These are phyloP conservation scores for Rutstroemia sp. DNA, from an alignment of 2,329 filamentous ascomycete species.

Conservation along the genomic window DNA sequence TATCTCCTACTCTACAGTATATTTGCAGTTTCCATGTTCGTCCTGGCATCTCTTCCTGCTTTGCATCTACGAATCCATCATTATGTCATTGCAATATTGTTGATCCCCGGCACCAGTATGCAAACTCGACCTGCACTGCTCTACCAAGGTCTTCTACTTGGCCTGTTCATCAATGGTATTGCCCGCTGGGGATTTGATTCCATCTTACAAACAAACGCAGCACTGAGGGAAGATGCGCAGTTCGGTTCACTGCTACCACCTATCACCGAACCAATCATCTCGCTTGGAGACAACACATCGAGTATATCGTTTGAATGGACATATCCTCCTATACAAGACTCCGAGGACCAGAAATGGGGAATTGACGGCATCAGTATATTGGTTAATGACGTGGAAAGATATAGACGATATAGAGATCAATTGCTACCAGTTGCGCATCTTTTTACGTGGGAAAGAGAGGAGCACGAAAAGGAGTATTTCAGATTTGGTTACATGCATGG, in stretches of 20 bases:
- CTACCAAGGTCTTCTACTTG: slow-evolving; percentile 84
- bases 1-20: slow-evolving; percentile 73
- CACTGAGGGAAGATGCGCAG: slow-evolving; percentile 62
- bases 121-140: slow-evolving; percentile 78
- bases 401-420: slow-evolving; percentile 61
- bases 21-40: slow-evolving; percentile 57
- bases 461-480: slow-evolving; percentile 61
- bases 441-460: slow-evolving; percentile 54
- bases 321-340: slow-evolving; percentile 34
- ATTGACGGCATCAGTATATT: slow-evolving; percentile 74
- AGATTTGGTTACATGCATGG: slow-evolving; percentile 69
- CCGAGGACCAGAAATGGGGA: too few relatives aligned
- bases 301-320: slow-evolving; percentile 30
- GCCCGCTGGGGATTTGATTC: slow-evolving; percentile 91
- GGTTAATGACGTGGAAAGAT: slow-evolving; percentile 80
- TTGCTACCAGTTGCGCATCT: slow-evolving; percentile 33
- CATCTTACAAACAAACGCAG: slow-evolving; percentile 72
- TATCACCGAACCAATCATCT: slow-evolving; percentile 41
- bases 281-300: slow-evolving; percentile 41
- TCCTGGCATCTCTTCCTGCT: slow-evolving; percentile 64
- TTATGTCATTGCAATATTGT: slow-evolving; percentile 80
- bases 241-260: slow-evolving; percentile 53
- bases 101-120: slow-evolving; percentile 81
- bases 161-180: slow-evolving; percentile 88
- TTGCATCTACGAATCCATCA: slow-evolving; percentile 88